Percentiles rank a stretch among this genome's conserved stretches.
These are phyloP conservation scores for Penicillium verhagenii DNA, from an alignment of 495 filamentous ascomycete genomes.

Conservation along the genomic window DNA sequence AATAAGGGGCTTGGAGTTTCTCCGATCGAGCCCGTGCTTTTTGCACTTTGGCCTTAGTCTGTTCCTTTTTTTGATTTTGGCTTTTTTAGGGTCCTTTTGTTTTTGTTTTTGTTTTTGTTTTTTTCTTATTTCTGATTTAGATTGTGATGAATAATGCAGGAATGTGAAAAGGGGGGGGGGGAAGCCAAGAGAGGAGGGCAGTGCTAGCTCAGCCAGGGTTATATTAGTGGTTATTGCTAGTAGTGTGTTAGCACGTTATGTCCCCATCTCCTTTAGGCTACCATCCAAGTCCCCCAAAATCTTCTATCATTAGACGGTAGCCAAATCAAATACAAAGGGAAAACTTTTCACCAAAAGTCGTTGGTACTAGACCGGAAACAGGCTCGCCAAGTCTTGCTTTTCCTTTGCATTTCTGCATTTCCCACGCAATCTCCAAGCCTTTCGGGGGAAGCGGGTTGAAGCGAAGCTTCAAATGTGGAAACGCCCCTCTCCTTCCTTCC, in stretches of 20 bases:
- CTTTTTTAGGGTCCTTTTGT: too few relatives aligned
- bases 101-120: neutral
- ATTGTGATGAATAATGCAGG: neutral
- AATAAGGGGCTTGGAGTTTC: neutral
- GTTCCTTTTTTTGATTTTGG: too few relatives aligned
- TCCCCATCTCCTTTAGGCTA: neutral
- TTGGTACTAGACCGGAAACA: neutral
- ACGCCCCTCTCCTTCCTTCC: too few relatives aligned
- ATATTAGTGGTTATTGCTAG: too few relatives aligned
- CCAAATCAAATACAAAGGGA: slow-evolving; percentile 1
- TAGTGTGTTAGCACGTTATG: too few relatives aligned
- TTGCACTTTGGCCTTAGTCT: neutral
- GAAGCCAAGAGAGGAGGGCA: neutral
- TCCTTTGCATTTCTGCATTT: neutral
- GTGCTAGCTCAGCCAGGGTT: too few relatives aligned
- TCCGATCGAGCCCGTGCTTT: slow-evolving; percentile 14
- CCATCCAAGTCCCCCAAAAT: too few relatives aligned
- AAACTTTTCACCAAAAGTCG: too few relatives aligned
- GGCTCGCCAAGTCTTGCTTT: neutral
- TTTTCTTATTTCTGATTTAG: neutral
- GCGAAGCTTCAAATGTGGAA: slow-evolving; percentile 12
- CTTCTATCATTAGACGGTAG: neutral
- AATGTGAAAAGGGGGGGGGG: neutral
- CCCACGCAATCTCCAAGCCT: slow-evolving; percentile 17
- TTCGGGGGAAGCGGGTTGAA: slow-evolving; percentile 4